Conservation (phyloP, 345 rosid species). For the rapeseed (Brassica napus) region Da-Ae NC_063436.1:4119501-4120000, state of each 20-base stretch:
- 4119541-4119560: conserved; percentile 55
- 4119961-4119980: neutral
- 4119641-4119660: conserved; percentile 50
- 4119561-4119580: conserved; percentile 52
- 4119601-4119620: conserved; percentile 53
- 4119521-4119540: conserved; percentile 49
- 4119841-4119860: conserved; percentile 47
- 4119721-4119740: conserved; percentile 42
- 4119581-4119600: conserved; percentile 50
- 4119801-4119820: conserved; percentile 31
- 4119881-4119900: conserved; percentile 64
- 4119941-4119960: neutral
- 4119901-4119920: conserved; percentile 64
- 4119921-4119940: conserved; percentile 7
- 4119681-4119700: conserved; percentile 51
- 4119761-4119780: conserved; percentile 35
- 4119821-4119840: conserved; percentile 47
- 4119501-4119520: conserved; percentile 19
- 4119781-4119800: conserved; percentile 39
- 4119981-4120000: neutral
- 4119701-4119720: conserved; percentile 52
- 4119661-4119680: conserved; percentile 35
- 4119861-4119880: conserved; percentile 69
- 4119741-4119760: conserved; percentile 2
- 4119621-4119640: conserved; percentile 44